These are phyloP conservation scores for Myriosclerotinia duriaeana DNA, from an alignment of 2,329 filamentous ascomycete species.

Conservation along the genomic window DNA sequence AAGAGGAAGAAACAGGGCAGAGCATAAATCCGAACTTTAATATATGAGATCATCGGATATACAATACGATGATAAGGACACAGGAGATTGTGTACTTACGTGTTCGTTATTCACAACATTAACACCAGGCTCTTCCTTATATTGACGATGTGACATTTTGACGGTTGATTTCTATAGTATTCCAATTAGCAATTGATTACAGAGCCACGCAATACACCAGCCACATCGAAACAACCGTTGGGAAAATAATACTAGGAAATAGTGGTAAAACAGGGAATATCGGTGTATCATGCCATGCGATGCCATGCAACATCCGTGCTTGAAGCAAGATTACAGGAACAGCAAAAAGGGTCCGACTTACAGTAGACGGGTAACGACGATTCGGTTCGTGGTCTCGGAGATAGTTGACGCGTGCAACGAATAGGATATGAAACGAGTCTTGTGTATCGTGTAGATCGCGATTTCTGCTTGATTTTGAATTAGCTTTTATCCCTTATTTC, in stretches of 20 bases:
- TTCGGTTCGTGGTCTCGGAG: conserved; percentile 7
- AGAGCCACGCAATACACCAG: conserved; percentile 28
- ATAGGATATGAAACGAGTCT: conserved; percentile 33
- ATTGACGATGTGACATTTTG: conserved; percentile 42
- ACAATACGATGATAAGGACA: conserved; percentile 21
- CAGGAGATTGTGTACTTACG: conserved; percentile 44
- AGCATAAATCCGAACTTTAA: conserved; percentile 16
- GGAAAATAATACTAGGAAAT: conserved; percentile 6
- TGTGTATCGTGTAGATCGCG: conserved; percentile 26
- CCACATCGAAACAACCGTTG: conserved; percentile 13
- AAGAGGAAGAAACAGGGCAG: not conserved
- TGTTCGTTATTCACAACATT: conserved; percentile 43
- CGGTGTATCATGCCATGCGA: conserved; percentile 28
- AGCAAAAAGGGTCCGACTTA: conserved; percentile 32
- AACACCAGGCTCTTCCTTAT: conserved; percentile 48
- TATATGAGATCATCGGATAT: conserved; percentile 11
- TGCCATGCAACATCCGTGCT: conserved; percentile 37
- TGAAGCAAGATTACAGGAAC: conserved; percentile 26
- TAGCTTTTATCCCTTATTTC: conserved; percentile 28
- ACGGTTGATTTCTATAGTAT: conserved; percentile 17
- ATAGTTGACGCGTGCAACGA: conserved; percentile 23
- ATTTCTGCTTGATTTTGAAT: conserved; percentile 30
- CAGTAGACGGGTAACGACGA: conserved; percentile 16
- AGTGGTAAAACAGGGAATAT: conserved; percentile 28
- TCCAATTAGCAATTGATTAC: conserved; percentile 29